phyloP scores from a whole-genome alignment of 257 asterid species.

The Solanum sejunctum region DNA sequence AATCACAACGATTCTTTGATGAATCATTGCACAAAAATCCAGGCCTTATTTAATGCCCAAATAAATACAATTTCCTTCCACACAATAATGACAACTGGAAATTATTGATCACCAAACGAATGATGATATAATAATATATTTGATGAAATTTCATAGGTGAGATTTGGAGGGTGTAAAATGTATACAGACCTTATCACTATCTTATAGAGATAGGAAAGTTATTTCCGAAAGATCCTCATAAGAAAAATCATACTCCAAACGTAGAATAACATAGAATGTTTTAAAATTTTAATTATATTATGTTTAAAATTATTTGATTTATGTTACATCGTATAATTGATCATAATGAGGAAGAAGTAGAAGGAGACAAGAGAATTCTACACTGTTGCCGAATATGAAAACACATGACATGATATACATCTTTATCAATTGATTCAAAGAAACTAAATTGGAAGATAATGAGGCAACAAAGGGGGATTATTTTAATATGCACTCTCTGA shows the following conservation, averaged over 20 bases:
- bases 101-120: neutral
- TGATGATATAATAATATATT: too few relatives aligned
- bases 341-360: neutral
- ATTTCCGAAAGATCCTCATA: too few relatives aligned
- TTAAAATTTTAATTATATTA: too few relatives aligned
- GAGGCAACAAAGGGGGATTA: neutral
- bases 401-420: neutral
- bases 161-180: too few relatives aligned
- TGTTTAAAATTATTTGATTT: too few relatives aligned
- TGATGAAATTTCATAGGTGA: too few relatives aligned
- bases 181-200: too few relatives aligned
- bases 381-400: neutral
- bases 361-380: neutral
- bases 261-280: too few relatives aligned
- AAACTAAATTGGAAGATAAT: constrained; percentile 1
- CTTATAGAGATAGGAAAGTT: too few relatives aligned
- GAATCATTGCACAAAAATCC: neutral
- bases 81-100: neutral
- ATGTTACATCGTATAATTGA: neutral
- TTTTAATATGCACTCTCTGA: neutral
- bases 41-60: neutral
- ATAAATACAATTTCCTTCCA: neutral
- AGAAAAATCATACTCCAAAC: too few relatives aligned
- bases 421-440: neutral
- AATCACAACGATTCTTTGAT: neutral